Conservation (phyloP, 2,329 filamentous ascomycete species). For the Aspergillus sp. region DNA sequence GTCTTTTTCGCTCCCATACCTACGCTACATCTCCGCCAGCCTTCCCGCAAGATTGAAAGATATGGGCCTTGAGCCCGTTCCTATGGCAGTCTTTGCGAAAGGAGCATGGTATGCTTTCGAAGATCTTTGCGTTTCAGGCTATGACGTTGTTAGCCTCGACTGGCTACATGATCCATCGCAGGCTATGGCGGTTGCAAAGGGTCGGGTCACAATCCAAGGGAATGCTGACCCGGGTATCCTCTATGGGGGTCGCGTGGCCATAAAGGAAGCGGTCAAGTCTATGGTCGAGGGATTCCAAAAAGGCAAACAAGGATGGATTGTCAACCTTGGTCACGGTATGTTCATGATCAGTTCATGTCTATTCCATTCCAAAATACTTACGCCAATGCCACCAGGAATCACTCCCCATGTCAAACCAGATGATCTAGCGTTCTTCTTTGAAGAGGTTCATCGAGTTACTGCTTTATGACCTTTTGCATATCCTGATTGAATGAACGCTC, state of each 20-base stretch:
- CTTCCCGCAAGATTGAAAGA: slow-evolving; percentile 70
- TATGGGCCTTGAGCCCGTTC: slow-evolving; percentile 72
- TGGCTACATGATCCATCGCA: slow-evolving; percentile 89
- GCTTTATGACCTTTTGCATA: slow-evolving; percentile 16
- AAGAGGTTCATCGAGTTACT: slow-evolving; percentile 73
- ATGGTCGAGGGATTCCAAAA: slow-evolving; percentile 84
- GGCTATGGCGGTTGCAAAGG: slow-evolving; percentile 72
- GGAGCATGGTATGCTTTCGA: slow-evolving; percentile 94
- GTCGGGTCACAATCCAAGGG: slow-evolving; percentile 80
- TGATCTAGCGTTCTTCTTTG: slow-evolving; percentile 86
- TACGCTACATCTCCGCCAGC: slow-evolving; percentile 75
- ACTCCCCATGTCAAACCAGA: slow-evolving; percentile 94
- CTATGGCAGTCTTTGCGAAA: slow-evolving; percentile 98
- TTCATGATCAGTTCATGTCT: slow-evolving; percentile 10
- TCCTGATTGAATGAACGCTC: too few species aligned
- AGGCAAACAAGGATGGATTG: slow-evolving; percentile 90
- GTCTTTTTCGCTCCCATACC: slow-evolving; percentile 79
- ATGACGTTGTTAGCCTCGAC: slow-evolving; percentile 90
- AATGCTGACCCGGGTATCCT: slow-evolving; percentile 93
- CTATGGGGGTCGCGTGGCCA: slow-evolving; percentile 77
- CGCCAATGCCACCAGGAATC: slow-evolving; percentile 57
- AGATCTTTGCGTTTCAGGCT: slow-evolving; percentile 78
- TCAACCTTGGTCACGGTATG: slow-evolving; percentile 90
- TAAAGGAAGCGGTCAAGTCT: slow-evolving; percentile 73
- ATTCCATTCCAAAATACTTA: too few species aligned